Base-by-base conservation (phyloP, 768 basidiomycete species). In the Phlegmacium glaucopus region DNA sequence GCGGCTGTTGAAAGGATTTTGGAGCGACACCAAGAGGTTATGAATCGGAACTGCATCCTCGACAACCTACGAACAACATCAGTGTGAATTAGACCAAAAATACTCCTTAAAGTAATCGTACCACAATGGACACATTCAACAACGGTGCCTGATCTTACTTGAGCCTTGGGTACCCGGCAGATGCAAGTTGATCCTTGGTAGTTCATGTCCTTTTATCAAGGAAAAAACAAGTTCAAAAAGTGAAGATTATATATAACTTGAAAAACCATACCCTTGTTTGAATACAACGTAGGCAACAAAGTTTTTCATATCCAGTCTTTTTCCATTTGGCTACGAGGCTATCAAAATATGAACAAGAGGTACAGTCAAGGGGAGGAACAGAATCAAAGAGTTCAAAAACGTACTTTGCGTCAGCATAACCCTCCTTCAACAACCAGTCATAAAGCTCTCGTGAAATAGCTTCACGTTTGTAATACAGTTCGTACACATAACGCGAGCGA, bases 261-360 rank as follows among this genome's bases (percentile, higher is more conserved):
- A n/a, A 50, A n/a, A 46, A 52, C 22, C 54, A 42, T 55, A 87
- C 93, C 71, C 81, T 82, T 4, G 93, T 94, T 69, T 97, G 95
- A 47, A 99, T 97, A 66, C 96, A 99, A 38, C 96, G 77, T 43
- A 98, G 70, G 61, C 96, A 99, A 64, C 96, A 99, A 6, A 99
- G 75, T 65, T 98, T 99, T 70, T 98, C 96, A 65, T 98, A 99
- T 5, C 96, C 96, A 10, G 85, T 74, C 71, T 98, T 99, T 76
- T 97, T 98, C 96, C 96, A 99, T 67, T 99, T 99, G 30, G 96
- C 96, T 62, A 99, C 88, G 62, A 98, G 70, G 62, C 94, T 98
- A 54, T 22, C 32, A 5, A 22, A 2, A 22, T 22, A 40, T 53
- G 44, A 32, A 32, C 26, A 50, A 50, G 52, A 54, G 51, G 29